Conservation (phyloP, 176 grass and related monocot species). For the Oryza meridionalis region DNA sequence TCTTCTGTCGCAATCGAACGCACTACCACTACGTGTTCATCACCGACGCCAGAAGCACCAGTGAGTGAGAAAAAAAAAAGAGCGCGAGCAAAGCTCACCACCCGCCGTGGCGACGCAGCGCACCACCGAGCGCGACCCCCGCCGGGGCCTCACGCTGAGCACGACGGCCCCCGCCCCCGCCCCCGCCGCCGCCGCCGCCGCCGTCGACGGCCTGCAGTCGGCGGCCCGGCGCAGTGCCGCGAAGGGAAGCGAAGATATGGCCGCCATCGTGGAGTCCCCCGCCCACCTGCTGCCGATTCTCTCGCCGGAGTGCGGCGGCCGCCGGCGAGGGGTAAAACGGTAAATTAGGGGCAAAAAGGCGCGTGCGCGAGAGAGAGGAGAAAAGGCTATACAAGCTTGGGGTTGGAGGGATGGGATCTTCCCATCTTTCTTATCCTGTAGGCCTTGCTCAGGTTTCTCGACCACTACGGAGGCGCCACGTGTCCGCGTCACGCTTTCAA, state of each 20-base stretch:
- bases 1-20: background rate
- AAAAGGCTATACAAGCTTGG: slow-evolving; percentile 45
- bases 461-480: slow-evolving; percentile 42
- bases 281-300: background rate
- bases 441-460: slow-evolving; percentile 10
- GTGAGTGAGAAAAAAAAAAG: background rate
- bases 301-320: slow-evolving; percentile 24
- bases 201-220: slow-evolving; percentile 54
- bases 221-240: slow-evolving; percentile 56
- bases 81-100: slow-evolving; percentile 55
- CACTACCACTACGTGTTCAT: background rate
- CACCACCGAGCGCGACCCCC: slow-evolving; percentile 65
- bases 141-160: slow-evolving; percentile 44
- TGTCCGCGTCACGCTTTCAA: slow-evolving; percentile 28
- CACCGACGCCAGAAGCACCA: background rate
- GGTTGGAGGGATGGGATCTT: slow-evolving; percentile 7
- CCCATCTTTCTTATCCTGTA: slow-evolving; percentile 60
- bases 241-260: slow-evolving; percentile 70
- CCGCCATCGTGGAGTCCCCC: slow-evolving; percentile 53
- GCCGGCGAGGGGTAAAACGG: slow-evolving; percentile 48
- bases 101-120: slow-evolving; percentile 66
- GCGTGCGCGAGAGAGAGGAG: slow-evolving; percentile 18
- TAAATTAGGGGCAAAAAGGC: slow-evolving; percentile 31
- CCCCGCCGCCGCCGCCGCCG: background rate
- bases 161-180: slow-evolving; percentile 12